Evolutionary conservation across 345 rosid species (phyloP).

Genomic region (Camelina hispida): DNA sequence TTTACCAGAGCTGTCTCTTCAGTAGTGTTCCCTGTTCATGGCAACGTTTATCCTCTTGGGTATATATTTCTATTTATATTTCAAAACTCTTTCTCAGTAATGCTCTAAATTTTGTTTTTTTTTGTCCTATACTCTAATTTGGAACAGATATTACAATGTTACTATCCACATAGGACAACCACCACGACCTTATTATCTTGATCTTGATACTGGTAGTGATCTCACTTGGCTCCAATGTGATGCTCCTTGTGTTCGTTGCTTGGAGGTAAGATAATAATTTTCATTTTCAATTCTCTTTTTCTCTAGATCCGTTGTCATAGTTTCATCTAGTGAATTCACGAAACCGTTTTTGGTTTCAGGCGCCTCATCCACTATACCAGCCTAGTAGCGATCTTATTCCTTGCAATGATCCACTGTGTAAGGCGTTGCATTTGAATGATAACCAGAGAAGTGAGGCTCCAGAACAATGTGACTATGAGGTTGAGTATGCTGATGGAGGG

Average conservation of each 20-base stretch:
- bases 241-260: conserved; percentile 74
- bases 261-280: conserved; percentile 44
- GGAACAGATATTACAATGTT: conserved; percentile 72
- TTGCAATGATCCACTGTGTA: conserved; percentile 78
- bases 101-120: neutral
- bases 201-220: conserved; percentile 94
- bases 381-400: conserved; percentile 71
- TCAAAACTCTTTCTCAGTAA: conserved; percentile 5
- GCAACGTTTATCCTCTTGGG: conserved; percentile 84
- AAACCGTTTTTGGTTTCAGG: conserved; percentile 49
- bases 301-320: neutral
- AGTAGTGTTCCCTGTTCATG: conserved; percentile 66
- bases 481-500: conserved; percentile 92
- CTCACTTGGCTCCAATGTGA: conserved; percentile 98
- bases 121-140: neutral
- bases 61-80: conserved; percentile 25
- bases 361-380: conserved; percentile 86
- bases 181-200: conserved; percentile 85
- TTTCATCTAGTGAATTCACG: neutral
- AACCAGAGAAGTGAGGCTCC: conserved; percentile 62
- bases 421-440: conserved; percentile 62
- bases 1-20: conserved; percentile 62
- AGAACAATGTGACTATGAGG: conserved; percentile 86
- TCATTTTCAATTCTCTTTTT: neutral
- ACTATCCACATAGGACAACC: conserved; percentile 80